Evolutionary conservation across 2,329 filamentous ascomycete species (phyloP), one percentile per base, ranked within the genome.

Genomic region (Phialophora chinensis): DNA sequence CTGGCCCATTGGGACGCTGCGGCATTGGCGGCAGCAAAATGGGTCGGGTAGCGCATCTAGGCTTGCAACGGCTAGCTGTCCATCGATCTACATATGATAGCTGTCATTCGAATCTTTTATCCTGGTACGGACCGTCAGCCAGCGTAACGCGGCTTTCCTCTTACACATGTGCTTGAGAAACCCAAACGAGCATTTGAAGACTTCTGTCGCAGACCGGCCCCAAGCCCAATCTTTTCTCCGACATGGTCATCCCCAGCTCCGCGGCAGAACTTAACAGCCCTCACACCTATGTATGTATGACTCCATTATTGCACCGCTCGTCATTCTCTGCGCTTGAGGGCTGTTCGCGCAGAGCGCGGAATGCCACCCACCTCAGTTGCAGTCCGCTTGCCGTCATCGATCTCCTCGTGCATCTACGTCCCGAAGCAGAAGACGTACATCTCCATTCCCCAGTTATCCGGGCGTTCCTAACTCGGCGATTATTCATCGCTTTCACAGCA

Each of bases 101-200:
- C 31, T 1, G 68, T 70, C 68, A 70, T 70, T 68, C 66, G 66
- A 66, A 68, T 35, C 14, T 49, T 44, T 66, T 65, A 12, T 44
- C 25, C 23, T 23, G 4, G 52, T 47, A 27, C 44, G 29, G 17
- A 29, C 27, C 27, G 67, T 69, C 65, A n/a, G 12, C 29, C 53
- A 25, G 12, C 65, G 67, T 69, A 69, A 62, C 62, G 49, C 53
- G 11, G 53, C 52, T 60, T 60, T 23, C 29, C 25, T 44, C 12
- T 52, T 60, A 60, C 58, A 55, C 53, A 55, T 55, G 29, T 25
- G 29, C 8, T 17, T 54, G 50, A n/a, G 33, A 42, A 42, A 38
- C 60, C 49, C 33, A 25, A n/a, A n/a, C 17, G 47, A 42, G 27
- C 55, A 55, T 55, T 47, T 58, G 33, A 58, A 58, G 35, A 38